Conservation (phyloP, 768 basidiomycete genomes). For the Pleurotus cornucopiae region DNA sequence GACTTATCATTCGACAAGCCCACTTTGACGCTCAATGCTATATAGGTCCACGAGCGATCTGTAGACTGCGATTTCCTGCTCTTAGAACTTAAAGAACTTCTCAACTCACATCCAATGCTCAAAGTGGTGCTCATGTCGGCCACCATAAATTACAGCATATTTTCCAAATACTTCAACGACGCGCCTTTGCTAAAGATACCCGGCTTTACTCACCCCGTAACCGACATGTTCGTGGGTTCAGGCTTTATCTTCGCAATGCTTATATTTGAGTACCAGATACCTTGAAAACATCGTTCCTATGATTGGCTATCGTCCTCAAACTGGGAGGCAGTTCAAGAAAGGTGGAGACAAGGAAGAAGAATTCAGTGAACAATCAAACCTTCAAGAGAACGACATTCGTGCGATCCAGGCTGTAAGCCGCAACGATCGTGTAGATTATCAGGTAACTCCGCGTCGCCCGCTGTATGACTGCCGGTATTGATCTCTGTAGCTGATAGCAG, state of each 20-base stretch:
- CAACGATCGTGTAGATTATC: constrained; percentile 69
- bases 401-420: constrained; percentile 59
- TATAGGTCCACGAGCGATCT: constrained; percentile 85
- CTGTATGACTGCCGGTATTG: too few relatives aligned
- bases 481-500: constrained; percentile 53
- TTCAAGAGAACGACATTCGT: constrained; percentile 45
- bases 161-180: constrained; percentile 74
- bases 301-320: constrained; percentile 50
- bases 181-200: constrained; percentile 84
- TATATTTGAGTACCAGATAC: constrained; percentile 43
- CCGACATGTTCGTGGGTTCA: constrained; percentile 51
- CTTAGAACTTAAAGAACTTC: constrained; percentile 74
- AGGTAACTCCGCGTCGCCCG: constrained; percentile 33
- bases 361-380: constrained; percentile 43
- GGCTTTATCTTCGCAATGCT: too few relatives aligned
- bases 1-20: not conserved
- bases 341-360: constrained; percentile 43
- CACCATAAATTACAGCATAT: constrained; percentile 89
- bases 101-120: constrained; percentile 57
- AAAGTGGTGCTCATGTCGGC: constrained; percentile 92
- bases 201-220: constrained; percentile 75
- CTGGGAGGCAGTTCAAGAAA: constrained; percentile 25
- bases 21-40: not conserved
- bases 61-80: constrained; percentile 89
- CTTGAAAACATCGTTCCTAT: constrained; percentile 72